Conservation (phyloP, 805 yeast species). For the Suhomyces sp. region DNA sequence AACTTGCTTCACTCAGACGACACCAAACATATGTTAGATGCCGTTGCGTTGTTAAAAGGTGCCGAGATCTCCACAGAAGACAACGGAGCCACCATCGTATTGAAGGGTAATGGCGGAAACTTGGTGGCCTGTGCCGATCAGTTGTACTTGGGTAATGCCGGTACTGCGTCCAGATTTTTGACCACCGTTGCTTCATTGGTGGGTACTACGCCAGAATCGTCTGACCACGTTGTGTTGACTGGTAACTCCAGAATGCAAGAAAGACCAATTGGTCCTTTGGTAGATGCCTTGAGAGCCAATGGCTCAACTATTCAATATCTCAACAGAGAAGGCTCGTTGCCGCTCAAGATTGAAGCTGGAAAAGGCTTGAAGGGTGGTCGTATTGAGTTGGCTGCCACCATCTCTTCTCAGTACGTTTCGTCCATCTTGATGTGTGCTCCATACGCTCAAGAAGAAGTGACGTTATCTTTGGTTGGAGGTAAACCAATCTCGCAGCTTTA, state of each 20-base stretch:
- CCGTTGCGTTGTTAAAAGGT: slow-evolving; percentile 74
- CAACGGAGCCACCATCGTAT: slow-evolving; percentile 83
- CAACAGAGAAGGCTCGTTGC: slow-evolving; percentile 79
- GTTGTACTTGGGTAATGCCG: slow-evolving; percentile 93
- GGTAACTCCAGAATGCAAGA: slow-evolving; percentile 98
- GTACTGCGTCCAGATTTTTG: slow-evolving; percentile 94
- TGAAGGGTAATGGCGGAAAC: slow-evolving; percentile 82
- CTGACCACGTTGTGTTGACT: slow-evolving; percentile 61
- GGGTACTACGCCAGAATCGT: slow-evolving; percentile 33
- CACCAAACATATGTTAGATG: slow-evolving; percentile 90
- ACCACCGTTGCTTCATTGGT: slow-evolving; percentile 91
- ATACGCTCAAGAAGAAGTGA: slow-evolving; percentile 84
- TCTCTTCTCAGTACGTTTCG: slow-evolving; percentile 96
- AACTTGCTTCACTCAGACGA: slow-evolving; percentile 95
- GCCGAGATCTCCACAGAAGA: slow-evolving; percentile 82
- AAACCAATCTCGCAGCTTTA: slow-evolving; percentile 94
- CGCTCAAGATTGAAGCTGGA: slow-evolving; percentile 69
- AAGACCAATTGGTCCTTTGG: slow-evolving; percentile 94
- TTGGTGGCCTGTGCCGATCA: slow-evolving; percentile 61
- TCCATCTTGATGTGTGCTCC: slow-evolving; percentile 98
- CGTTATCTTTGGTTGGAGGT: slow-evolving; percentile 88
- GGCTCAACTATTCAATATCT: slow-evolving; percentile 74
- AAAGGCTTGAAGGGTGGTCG: slow-evolving; percentile 81
- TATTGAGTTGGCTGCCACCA: slow-evolving; percentile 91
- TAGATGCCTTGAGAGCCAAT: slow-evolving; percentile 80